phyloP scores from a whole-genome alignment of 1,284 basidiomycete species.

The Ustilago shanxiensis region DNA sequence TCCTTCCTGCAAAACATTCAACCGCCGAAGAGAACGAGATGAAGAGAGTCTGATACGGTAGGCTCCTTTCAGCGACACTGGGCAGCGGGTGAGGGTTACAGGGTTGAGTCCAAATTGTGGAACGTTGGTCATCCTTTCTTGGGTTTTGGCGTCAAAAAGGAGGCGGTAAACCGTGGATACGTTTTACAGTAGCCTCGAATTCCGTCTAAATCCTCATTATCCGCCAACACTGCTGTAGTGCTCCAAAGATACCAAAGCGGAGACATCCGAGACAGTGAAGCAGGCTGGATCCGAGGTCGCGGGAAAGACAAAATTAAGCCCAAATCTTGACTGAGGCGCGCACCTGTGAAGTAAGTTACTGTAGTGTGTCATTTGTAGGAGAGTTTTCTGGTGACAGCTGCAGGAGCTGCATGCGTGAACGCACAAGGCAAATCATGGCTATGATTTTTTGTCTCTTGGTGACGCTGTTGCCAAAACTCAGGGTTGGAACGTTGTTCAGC shows the following conservation, averaged over 20 bases:
- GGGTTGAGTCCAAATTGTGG: background rate
- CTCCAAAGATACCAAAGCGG: background rate
- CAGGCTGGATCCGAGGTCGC: slow-evolving; percentile 10
- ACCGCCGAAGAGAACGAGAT: background rate
- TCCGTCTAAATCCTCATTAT: background rate
- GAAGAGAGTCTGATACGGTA: no score
- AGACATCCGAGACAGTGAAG: slow-evolving; percentile 14
- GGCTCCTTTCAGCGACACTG: background rate
- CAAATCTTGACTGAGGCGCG: background rate
- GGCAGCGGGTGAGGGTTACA: slow-evolving; percentile 15
- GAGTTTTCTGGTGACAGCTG: slow-evolving; percentile 10
- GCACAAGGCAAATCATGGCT: background rate
- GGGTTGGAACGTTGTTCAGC: slow-evolving; percentile 6
- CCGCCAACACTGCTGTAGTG: background rate
- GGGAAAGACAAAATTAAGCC: slow-evolving; percentile 7
- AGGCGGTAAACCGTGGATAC: slow-evolving; percentile 9
- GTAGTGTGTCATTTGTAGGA: background rate
- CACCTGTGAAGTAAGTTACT: background rate
- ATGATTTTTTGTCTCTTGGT: background rate
- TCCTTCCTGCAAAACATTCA: background rate
- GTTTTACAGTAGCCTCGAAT: slow-evolving; percentile 12
- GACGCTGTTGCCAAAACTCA: background rate
- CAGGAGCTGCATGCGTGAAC: slow-evolving; percentile 7
- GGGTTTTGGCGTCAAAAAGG: background rate
- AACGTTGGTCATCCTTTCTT: background rate